Evolutionary conservation across 805 yeast species (phyloP).

Genomic region (Pichia heedii): DNA sequence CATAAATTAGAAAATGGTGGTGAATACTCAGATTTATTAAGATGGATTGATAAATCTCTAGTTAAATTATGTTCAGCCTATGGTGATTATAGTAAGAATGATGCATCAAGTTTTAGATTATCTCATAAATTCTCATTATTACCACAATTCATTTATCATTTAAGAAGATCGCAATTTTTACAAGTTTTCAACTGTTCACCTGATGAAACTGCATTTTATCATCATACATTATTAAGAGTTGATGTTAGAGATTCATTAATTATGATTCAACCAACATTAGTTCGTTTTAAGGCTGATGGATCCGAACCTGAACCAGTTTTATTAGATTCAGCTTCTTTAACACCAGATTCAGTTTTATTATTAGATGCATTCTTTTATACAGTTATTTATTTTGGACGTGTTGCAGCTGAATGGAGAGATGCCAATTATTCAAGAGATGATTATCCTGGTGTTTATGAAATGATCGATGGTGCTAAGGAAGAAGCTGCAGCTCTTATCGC

Average conservation of each 20-base stretch:
- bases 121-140: constrained; percentile 77
- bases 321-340: constrained; percentile 85
- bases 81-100: constrained; percentile 88
- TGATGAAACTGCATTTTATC: constrained; percentile 95
- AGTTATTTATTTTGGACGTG: constrained; percentile 89
- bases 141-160: constrained; percentile 93
- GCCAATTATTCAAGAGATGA: constrained; percentile 91
- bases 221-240: constrained; percentile 85
- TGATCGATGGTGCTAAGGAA: constrained; percentile 79
- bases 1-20: constrained; percentile 79
- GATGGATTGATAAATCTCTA: constrained; percentile 92
- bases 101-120: constrained; percentile 70
- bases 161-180: constrained; percentile 92
- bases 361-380: constrained; percentile 96
- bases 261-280: constrained; percentile 96
- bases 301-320: constrained; percentile 84
- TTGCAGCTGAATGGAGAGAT: constrained; percentile 93
- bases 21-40: constrained; percentile 66
- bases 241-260: constrained; percentile 88
- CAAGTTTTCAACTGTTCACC: constrained; percentile 97
- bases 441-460: constrained; percentile 76
- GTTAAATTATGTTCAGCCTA: constrained; percentile 85
- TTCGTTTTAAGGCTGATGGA: constrained; percentile 72
- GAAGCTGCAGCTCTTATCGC: constrained; percentile 89
- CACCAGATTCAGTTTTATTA: constrained; percentile 77